Base-by-base conservation (phyloP, 106 monocot species). In the Dendrobium nobile region DNA sequence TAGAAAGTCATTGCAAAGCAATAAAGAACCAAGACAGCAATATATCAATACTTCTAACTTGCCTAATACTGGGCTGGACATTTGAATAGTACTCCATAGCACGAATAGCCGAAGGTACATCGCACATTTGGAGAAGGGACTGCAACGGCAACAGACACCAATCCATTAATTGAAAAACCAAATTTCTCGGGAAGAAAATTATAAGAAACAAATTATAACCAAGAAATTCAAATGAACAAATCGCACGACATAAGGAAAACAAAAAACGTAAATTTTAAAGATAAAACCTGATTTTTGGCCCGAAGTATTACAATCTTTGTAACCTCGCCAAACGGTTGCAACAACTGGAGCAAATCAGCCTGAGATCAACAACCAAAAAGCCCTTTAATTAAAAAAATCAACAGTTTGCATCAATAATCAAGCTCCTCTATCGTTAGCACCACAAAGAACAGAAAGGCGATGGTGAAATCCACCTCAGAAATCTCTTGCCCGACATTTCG, bases 401-500 rank as follows among this genome's bases (percentile, higher is more conserved):
- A 61, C 10, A 19, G 61, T 61, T 54, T 41, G 24, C 54, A 16
- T 10, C 18, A 5, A 26, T 44, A 77, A 75, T 19, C 4, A n/a
- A 43, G 19, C 74, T 17, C 0, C 1, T 61, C n/a, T 5, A 19
- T 6, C 61, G 27, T 10, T 33, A 9, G 4, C 1, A 5, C 70
- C 2, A 9, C 33, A 5, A 65, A 13, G 51, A 51, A 24, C 7
- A 22, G 64, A 26, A 20, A 65, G 4, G 64, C 64, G 11, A 11
- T 33, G 6, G 15, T 37, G 20, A 51, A 74, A 61, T 7, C 37
- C 19, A 91, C 96, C 89, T 96, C 93, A 5, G 92, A 77, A 48
- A 95, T 90, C 51, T 95, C 95, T 40, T 87, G 90, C 19, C 95
- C 95, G 26, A 95, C 95, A 47, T 95, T 95, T n/a, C 95, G 90